Evolutionary conservation across 176 grass and related monocot species (phyloP).

Genomic region (Phoenix dactylifera): DNA sequence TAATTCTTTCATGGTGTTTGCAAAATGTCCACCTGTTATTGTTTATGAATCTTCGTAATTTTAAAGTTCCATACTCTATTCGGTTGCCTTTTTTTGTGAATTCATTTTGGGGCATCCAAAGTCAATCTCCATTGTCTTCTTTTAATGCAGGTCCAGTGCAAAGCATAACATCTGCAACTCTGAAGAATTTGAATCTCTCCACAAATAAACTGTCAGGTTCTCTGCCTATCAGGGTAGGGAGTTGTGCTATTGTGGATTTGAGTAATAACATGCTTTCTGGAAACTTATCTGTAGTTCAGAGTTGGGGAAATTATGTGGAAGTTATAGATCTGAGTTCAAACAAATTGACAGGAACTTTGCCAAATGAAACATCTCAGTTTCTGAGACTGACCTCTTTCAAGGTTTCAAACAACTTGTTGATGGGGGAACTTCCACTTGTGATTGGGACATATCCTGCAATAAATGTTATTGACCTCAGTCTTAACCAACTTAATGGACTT

Average conservation of each 20-base stretch:
- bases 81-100: background rate
- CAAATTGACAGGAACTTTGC: conserved; percentile 62
- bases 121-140: background rate
- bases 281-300: conserved; percentile 59
- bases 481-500: conserved; percentile 57
- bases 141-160: conserved; percentile 60
- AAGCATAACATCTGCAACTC: conserved; percentile 56
- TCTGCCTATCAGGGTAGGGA: conserved; percentile 76
- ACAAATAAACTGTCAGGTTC: conserved; percentile 57
- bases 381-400: conserved; percentile 65
- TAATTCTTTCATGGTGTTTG: no score
- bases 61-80: background rate
- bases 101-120: background rate
- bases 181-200: conserved; percentile 79
- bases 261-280: conserved; percentile 73
- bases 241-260: conserved; percentile 73
- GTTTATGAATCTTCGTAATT: background rate
- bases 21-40: background rate
- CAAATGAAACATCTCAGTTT: conserved; percentile 81
- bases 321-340: conserved; percentile 73
- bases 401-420: conserved; percentile 61
- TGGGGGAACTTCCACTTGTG: conserved; percentile 50
- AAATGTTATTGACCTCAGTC: conserved; percentile 57
- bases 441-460: conserved; percentile 79
- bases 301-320: conserved; percentile 85